Evolutionary conservation across 257 asterid genomes (phyloP).

Genomic region (Solanum pimpinellifolium): DNA sequence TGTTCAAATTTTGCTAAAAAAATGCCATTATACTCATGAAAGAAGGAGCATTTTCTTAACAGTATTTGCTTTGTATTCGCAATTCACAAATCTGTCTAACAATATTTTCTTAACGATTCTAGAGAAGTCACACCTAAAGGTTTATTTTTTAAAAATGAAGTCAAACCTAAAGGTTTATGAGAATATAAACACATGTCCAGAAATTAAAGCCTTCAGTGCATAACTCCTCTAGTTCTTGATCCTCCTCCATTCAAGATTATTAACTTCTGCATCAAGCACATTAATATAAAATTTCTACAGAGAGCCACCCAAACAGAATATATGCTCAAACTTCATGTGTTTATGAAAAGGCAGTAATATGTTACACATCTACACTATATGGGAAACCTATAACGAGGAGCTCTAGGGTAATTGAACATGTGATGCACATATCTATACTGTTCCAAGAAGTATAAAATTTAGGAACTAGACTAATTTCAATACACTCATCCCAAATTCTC

Average conservation of each 20-base stretch:
- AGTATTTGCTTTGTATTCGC: background rate
- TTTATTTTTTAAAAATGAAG: background rate
- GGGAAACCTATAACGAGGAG: background rate
- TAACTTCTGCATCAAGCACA: background rate
- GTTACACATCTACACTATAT: background rate
- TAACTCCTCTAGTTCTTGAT: background rate
- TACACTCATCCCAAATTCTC: background rate
- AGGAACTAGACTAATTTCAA: background rate
- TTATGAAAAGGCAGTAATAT: background rate
- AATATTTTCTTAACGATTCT: background rate
- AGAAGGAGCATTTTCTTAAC: background rate
- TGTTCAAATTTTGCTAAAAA: background rate
- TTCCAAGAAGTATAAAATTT: background rate
- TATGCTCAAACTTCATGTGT: background rate
- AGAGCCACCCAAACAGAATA: background rate
- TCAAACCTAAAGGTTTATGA: background rate
- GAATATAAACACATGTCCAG: background rate
- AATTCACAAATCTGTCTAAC: background rate
- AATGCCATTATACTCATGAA: background rate
- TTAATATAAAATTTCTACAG: background rate
- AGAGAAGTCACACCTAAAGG: background rate
- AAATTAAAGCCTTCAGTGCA: background rate
- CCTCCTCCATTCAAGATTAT: background rate
- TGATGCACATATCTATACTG: background rate
- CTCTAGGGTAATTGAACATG: background rate